These are phyloP conservation scores for Elaeagnus macrophylla DNA, from an alignment of 306 rosid genomes.

Conservation along the genomic window DNA sequence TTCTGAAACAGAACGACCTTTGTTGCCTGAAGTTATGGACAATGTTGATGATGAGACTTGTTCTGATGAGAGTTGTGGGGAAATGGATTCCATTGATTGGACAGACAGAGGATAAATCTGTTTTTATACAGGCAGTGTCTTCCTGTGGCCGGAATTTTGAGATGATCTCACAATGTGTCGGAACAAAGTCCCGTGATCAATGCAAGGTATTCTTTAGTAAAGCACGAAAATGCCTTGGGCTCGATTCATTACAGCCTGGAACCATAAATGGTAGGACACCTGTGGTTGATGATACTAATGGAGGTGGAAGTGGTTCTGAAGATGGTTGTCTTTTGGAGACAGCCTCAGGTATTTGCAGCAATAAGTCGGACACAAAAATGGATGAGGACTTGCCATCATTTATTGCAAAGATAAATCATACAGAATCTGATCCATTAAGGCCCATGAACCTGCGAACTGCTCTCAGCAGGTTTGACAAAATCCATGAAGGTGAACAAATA, in stretches of 20 bases:
- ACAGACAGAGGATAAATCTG: slow-evolving; percentile 76
- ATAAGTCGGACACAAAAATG: slow-evolving; percentile 46
- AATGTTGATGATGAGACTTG: slow-evolving; percentile 64
- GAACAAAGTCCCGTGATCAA: slow-evolving; percentile 69
- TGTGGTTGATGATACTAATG: slow-evolving; percentile 48
- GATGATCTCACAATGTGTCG: slow-evolving; percentile 55
- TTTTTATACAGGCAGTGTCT: slow-evolving; percentile 75
- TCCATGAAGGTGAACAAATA: slow-evolving; percentile 17
- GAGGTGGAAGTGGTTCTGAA: slow-evolving; percentile 70
- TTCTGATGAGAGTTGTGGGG: slow-evolving; percentile 91
- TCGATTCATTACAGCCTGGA: slow-evolving; percentile 46
- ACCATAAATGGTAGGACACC: slow-evolving; percentile 41
- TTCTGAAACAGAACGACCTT: slow-evolving; percentile 26
- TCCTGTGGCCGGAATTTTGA: slow-evolving; percentile 71
- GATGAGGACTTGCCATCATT: slow-evolving; percentile 40
- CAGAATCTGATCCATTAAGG: slow-evolving; percentile 40
- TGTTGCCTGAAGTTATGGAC: slow-evolving; percentile 34
- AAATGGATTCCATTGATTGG: slow-evolving; percentile 78
- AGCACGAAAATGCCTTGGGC: slow-evolving; percentile 83
- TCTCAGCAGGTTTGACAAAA: slow-evolving; percentile 27
- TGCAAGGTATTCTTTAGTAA: slow-evolving; percentile 93
- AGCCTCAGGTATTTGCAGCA: slow-evolving; percentile 40
- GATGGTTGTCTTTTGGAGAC: slow-evolving; percentile 56
- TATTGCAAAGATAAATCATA: slow-evolving; percentile 26
- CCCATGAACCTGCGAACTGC: slow-evolving; percentile 29